Evolutionary conservation across 352 stramenopile species (phyloP).

Genomic region (Phytophthora ramorum): DNA sequence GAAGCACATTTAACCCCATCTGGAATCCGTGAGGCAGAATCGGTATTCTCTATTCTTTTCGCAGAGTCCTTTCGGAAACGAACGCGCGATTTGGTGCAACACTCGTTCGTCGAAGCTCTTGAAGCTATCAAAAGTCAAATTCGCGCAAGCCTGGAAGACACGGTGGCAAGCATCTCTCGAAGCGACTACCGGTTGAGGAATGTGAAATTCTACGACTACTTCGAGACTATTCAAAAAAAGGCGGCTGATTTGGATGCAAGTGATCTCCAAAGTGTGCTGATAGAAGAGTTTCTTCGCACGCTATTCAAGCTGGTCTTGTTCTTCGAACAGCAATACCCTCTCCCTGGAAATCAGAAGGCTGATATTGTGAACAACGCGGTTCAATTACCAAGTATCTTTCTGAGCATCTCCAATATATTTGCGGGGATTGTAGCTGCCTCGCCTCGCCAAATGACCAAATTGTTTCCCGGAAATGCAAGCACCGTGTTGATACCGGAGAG

Average conservation of each 20-base stretch:
- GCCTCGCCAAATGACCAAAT: constrained; percentile 41
- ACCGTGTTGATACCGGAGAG: constrained; percentile 30
- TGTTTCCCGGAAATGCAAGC: constrained; percentile 52
- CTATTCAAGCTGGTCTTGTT: constrained; percentile 78
- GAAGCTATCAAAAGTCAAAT: constrained; percentile 76
- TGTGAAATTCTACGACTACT: constrained; percentile 82
- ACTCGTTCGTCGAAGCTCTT: constrained; percentile 78
- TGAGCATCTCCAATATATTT: constrained; percentile 77
- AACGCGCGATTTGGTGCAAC: constrained; percentile 76
- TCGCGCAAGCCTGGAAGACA: constrained; percentile 41
- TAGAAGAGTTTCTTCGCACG: constrained; percentile 78
- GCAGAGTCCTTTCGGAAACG: constrained; percentile 65
- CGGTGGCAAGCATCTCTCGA: constrained; percentile 24
- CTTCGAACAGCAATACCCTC: constrained; percentile 71
- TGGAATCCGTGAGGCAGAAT: constrained; percentile 28
- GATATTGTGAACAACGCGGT: constrained; percentile 1
- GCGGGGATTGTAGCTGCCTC: constrained; percentile 67
- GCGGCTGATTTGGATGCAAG: constrained; percentile 67
- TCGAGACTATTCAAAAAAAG: constrained; percentile 76
- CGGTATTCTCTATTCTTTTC: constrained; percentile 72
- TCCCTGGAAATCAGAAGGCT: constrained; percentile 10
- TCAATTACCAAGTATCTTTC: constrained; percentile 45
- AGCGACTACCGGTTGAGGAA: constrained; percentile 44
- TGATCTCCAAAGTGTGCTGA: constrained; percentile 79
- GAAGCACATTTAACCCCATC: constrained; percentile 5